phyloP scores from a whole-genome alignment of 495 filamentous ascomycete species.

The Penicillium pulvis region DNA sequence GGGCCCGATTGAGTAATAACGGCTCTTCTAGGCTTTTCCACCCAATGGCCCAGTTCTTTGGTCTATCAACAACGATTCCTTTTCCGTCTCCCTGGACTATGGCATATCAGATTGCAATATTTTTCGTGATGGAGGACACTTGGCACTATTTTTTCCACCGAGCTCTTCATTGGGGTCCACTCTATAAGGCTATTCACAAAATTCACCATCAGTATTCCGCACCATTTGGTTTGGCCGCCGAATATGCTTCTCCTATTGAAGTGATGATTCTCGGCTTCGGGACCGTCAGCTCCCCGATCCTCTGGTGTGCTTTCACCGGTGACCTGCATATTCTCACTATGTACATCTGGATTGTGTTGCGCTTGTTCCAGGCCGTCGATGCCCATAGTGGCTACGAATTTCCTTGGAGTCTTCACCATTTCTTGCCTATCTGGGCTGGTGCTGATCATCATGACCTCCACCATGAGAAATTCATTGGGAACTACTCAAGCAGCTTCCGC shows the following conservation, averaged over 20 bases:
- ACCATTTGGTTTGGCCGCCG: conserved; percentile 92
- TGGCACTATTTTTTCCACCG: conserved; percentile 99
- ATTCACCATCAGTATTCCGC: conserved; percentile 98
- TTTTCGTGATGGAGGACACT: conserved; percentile 94
- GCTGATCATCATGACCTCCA: conserved; percentile 95
- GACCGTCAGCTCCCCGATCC: conserved; percentile 79
- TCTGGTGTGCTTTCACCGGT: conserved; percentile 83
- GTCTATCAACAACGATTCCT: conserved; percentile 83
- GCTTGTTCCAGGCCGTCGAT: conserved; percentile 98
- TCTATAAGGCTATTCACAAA: conserved; percentile 96
- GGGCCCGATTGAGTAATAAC: conserved; percentile 5
- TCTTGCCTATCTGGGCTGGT: conserved; percentile 97
- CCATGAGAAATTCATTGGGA: conserved; percentile 96
- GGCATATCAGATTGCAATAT: conserved; percentile 86
- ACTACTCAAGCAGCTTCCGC: conserved; percentile 95
- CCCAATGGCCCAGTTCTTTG: conserved; percentile 90
- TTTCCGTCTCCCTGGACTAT: conserved; percentile 86
- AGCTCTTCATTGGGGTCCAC: conserved; percentile 88
- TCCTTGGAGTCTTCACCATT: conserved; percentile 92
- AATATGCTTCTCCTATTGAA: conserved; percentile 97
- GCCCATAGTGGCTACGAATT: conserved; percentile 97
- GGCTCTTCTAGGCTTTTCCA: conserved; percentile 72
- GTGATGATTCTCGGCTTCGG: conserved; percentile 95
- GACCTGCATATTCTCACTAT: conserved; percentile 95
- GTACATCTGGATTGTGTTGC: conserved; percentile 93